phyloP scores from a whole-genome alignment of 176 grass and related monocot genomes.

The Phragmites australis region DNA sequence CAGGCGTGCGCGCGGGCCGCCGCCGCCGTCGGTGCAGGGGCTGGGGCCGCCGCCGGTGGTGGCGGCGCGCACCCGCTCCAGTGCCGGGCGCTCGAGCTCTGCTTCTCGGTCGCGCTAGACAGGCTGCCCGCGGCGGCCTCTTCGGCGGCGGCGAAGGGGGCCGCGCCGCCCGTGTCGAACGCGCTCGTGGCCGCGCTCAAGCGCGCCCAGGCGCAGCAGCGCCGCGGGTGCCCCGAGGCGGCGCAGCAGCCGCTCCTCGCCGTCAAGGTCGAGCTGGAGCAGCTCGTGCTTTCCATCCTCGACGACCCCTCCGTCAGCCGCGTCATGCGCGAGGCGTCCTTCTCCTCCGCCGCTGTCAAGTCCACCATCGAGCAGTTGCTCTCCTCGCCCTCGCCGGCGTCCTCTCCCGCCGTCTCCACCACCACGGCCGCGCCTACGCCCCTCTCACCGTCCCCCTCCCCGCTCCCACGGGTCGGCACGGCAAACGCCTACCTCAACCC shows the following conservation, averaged over 20 bases:
- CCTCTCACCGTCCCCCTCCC: constrained; percentile 29
- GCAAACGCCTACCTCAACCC: constrained; percentile 50
- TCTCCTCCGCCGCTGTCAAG: constrained; percentile 77
- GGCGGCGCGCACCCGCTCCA: constrained; percentile 57
- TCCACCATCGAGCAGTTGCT: constrained; percentile 72
- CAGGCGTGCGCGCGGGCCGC: constrained; percentile 56
- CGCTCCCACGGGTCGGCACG: constrained; percentile 19
- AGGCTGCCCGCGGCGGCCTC: constrained; percentile 55
- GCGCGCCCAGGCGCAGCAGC: constrained; percentile 87
- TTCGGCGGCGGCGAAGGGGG: constrained; percentile 24
- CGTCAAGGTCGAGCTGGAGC: constrained; percentile 89
- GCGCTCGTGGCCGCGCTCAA: constrained; percentile 84
- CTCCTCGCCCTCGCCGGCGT: constrained; percentile 43
- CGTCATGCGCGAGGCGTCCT: constrained; percentile 96
- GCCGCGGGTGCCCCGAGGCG: constrained; percentile 65
- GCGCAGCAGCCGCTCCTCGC: constrained; percentile 79
- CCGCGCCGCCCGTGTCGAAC: constrained; percentile 68
- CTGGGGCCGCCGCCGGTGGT: background rate
- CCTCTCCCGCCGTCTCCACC: constrained; percentile 24
- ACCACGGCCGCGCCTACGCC: background rate
- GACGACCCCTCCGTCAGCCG: constrained; percentile 91
- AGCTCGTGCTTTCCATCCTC: constrained; percentile 83
- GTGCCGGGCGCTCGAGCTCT: constrained; percentile 88
- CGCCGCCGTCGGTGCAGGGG: background rate
- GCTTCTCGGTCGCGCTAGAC: constrained; percentile 88